Conservation (phyloP, 768 basidiomycete species). For the Auricularia sp. region DNA sequence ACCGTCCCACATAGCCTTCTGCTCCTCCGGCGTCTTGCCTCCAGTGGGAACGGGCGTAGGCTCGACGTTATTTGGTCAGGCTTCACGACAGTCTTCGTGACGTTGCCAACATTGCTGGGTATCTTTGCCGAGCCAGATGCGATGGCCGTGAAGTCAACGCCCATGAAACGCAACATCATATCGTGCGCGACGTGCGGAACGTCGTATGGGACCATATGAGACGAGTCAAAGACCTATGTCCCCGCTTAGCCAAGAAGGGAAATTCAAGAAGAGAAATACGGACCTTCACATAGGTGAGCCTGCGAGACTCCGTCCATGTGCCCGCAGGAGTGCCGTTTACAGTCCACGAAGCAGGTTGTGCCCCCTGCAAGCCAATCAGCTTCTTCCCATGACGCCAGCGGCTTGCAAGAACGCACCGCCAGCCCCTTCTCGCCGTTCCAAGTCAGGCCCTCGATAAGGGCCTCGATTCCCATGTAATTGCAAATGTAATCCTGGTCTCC, state of each 20-base stretch:
- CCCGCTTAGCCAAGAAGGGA: background rate
- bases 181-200: conserved; percentile 83
- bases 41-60: conserved; percentile 13
- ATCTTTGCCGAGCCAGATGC: conserved; percentile 72
- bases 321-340: conserved; percentile 73
- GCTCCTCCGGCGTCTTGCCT: conserved; percentile 61
- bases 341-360: conserved; percentile 61
- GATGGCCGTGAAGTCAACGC: conserved; percentile 74
- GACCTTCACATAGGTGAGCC: conserved; percentile 89
- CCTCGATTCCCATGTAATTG: conserved; percentile 87
- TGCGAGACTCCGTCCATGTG: conserved; percentile 82
- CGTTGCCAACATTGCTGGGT: conserved; percentile 67
- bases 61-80: conserved; percentile 31
- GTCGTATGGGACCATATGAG: conserved; percentile 93
- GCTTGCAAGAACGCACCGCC: conserved; percentile 43
- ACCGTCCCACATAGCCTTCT: conserved; percentile 90
- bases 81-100: conserved; percentile 53
- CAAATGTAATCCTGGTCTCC: conserved; percentile 97
- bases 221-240: conserved; percentile 77
- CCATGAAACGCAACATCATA: conserved; percentile 98
- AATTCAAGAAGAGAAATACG: conserved; percentile 7
- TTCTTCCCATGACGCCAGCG: background rate
- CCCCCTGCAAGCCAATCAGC: conserved; percentile 26
- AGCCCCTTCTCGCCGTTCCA: conserved; percentile 85
- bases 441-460: conserved; percentile 66